Evolutionary conservation across 2,329 filamentous ascomycete species (phyloP), one percentile per base, ranked within the genome.

Genomic region (Penicillium sp.): DNA sequence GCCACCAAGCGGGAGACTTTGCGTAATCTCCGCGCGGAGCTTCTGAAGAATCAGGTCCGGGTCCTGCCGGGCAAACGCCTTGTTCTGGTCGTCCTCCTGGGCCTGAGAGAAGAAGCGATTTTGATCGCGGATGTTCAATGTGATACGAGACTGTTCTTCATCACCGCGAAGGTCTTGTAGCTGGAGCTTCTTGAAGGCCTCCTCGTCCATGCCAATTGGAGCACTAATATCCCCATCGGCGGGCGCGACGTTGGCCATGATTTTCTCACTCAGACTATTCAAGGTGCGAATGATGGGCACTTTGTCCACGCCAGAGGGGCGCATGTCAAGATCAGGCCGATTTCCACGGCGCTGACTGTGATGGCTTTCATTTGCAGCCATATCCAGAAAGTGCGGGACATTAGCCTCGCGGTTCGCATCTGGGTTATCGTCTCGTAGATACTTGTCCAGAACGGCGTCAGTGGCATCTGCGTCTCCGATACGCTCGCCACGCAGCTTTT

Each of bases 311-410:
- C 85, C 80, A 2, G 79, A 80, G 2, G 91, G 90, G 30, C 90
- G 83, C 90, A 97, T 96, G 58, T 95, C 94, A 31, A 88, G 76
- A 67, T 97, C 91, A 49, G 92, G 90, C 46, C 87, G 81, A 69
- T 99, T 97, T 44, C 94, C 94, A 63, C 81, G 86, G 64, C 87
- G 83, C 47, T 92, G 89, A 61, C 91, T 95, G 70, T 95, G 86
- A 64, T 99, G 92, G 69, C 94, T 89, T 73, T 97, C 94, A 66
- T 99, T 99, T 27, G 88, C 94, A 67, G 92, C 90, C 24, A 99
- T 74, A 68, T 99, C 89, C 61, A 99, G 92, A 58, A 95, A 92
- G 63, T 92, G 86, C 0, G 94, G 92, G 18, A 99, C 84, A 50
- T 87, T 82, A 30, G 85, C 76, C 3, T 85, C 65, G 4, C 74